phyloP scores from a whole-genome alignment of 306 rosid genomes.

The Sindora glabra region DNA sequence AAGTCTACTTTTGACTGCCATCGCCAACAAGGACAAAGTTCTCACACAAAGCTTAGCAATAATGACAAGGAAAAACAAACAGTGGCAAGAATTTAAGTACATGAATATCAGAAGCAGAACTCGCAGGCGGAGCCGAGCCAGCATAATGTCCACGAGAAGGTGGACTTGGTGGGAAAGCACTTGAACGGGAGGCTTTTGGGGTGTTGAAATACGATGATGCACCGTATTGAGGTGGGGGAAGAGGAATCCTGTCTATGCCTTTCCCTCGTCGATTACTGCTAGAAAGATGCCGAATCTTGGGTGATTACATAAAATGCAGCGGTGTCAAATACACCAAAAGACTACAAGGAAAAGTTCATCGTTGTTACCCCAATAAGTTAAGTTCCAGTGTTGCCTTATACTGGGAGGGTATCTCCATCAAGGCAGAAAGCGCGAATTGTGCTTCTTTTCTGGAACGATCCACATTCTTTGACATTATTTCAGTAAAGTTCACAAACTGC shows the following conservation, averaged over 20 bases:
- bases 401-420: conserved; percentile 95
- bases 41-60: background rate
- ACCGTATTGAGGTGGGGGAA: conserved; percentile 82
- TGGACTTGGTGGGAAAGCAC: conserved; percentile 43
- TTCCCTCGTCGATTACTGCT: conserved; percentile 59
- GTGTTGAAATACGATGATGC: conserved; percentile 42
- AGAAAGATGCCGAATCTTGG: conserved; percentile 3
- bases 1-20: background rate
- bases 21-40: background rate
- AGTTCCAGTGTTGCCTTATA: conserved; percentile 86
- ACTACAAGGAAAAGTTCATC: background rate
- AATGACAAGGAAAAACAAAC: background rate
- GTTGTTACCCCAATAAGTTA: conserved; percentile 66
- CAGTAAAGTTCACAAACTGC: conserved; percentile 92
- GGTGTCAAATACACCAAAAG: conserved; percentile 8
- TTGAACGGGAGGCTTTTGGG: conserved; percentile 41
- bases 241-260: conserved; percentile 61
- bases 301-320: background rate
- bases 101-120: conserved; percentile 56
- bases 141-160: conserved; percentile 36
- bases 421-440: conserved; percentile 75
- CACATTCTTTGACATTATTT: conserved; percentile 75
- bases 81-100: conserved; percentile 31
- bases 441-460: conserved; percentile 75
- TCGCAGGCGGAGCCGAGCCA: conserved; percentile 25